Evolutionary conservation across 768 basidiomycete species (phyloP).

Genomic region (Pleurotus sapidus): DNA sequence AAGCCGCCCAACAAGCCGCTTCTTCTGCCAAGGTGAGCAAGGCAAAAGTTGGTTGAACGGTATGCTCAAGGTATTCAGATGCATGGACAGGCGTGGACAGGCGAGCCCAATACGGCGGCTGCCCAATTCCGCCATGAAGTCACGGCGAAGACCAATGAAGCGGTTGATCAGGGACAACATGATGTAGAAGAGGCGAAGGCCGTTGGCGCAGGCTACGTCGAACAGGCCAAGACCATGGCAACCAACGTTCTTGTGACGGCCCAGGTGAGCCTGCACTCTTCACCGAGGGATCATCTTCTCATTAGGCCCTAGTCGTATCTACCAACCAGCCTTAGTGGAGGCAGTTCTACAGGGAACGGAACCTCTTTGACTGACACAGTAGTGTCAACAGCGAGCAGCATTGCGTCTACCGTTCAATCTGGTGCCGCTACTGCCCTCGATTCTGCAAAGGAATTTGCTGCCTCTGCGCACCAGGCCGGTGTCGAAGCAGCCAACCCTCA

Average conservation of each 20-base stretch:
- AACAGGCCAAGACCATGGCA: slow-evolving; percentile 51
- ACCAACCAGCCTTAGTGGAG: slow-evolving; percentile 10
- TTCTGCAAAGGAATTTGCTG: slow-evolving; percentile 26
- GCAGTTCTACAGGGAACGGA: background rate
- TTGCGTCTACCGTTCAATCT: slow-evolving; percentile 29
- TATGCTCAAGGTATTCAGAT: slow-evolving; percentile 13
- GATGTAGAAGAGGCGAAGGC: slow-evolving; percentile 47
- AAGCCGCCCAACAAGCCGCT: slow-evolving; percentile 51
- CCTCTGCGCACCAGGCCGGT: slow-evolving; percentile 27
- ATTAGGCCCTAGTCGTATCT: slow-evolving; percentile 16
- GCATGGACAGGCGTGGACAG: slow-evolving; percentile 28
- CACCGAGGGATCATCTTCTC: background rate
- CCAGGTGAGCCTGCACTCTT: slow-evolving; percentile 27
- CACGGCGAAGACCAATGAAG: slow-evolving; percentile 43
- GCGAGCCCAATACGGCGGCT: slow-evolving; percentile 23
- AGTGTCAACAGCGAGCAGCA: slow-evolving; percentile 11
- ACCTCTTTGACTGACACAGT: background rate
- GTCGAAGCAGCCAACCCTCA: slow-evolving; percentile 34
- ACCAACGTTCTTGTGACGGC: slow-evolving; percentile 40
- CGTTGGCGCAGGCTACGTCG: slow-evolving; percentile 45
- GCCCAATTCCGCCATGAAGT: slow-evolving; percentile 34
- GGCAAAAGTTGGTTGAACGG: background rate
- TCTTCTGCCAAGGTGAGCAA: slow-evolving; percentile 45
- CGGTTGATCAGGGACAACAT: slow-evolving; percentile 54
- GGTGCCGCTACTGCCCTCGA: slow-evolving; percentile 25